Evolutionary conservation across 306 rosid genomes (phyloP).

Genomic region (Pterocarpus macrocarpus): DNA sequence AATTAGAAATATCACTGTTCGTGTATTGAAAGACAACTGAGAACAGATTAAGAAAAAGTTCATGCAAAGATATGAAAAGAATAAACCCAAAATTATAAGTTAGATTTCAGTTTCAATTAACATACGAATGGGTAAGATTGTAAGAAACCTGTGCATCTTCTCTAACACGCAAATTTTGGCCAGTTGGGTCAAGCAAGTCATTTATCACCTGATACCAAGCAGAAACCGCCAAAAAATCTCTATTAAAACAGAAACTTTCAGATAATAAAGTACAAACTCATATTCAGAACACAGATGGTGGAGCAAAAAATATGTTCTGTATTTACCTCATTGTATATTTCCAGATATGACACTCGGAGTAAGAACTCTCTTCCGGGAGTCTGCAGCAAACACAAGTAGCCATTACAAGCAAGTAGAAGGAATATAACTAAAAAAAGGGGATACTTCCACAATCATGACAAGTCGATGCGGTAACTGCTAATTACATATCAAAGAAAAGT

Average conservation of each 20-base stretch:
- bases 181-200: conserved; percentile 99
- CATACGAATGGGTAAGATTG: conserved; percentile 21
- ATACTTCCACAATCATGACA: conserved; percentile 25
- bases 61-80: conserved; percentile 14
- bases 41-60: conserved; percentile 19
- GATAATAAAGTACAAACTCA: neutral
- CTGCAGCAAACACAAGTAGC: conserved; percentile 62
- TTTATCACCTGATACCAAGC: conserved; percentile 85
- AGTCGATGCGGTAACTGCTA: conserved; percentile 22
- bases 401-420: conserved; percentile 15
- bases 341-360: conserved; percentile 95
- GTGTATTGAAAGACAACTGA: conserved; percentile 8
- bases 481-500: conserved; percentile 3
- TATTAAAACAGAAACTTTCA: conserved; percentile 27
- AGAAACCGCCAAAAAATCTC: conserved; percentile 46
- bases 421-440: conserved; percentile 9
- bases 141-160: conserved; percentile 95
- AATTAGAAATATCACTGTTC: conserved; percentile 2
- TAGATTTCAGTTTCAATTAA: conserved; percentile 22
- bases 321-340: conserved; percentile 96
- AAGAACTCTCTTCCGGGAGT: conserved; percentile 99
- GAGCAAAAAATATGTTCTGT: conserved; percentile 22
- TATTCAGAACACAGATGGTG: conserved; percentile 37
- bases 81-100: conserved; percentile 8
- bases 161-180: conserved; percentile 98